Base-by-base conservation (phyloP, 768 basidiomycete genomes). In the Collybia sp. region DNA sequence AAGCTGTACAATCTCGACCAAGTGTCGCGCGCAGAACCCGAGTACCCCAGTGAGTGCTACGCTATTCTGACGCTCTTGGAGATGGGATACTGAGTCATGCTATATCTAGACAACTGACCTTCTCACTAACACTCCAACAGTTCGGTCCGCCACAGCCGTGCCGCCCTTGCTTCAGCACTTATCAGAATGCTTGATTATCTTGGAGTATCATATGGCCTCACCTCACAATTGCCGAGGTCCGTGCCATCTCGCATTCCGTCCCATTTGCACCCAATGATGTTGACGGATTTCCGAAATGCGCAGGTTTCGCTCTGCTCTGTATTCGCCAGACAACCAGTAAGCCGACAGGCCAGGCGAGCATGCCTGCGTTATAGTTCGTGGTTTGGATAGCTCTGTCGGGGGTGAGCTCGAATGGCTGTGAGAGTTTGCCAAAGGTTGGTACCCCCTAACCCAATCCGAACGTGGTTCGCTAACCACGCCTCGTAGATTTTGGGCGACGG, bases 341-440 rank as follows among this genome's bases (percentile, higher is more conserved):
- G 56, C 74, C 98, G 42, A 99, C 96, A 0, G 96, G 96, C 33
- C 96, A 0, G 96, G 96, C 33, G 96, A 99, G 66, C 88, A 96
- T 59, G 89, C 91, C 0, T 94, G 93, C 58, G 85, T 97, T 31
- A 98, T 99, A 96, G 79, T 95, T 1, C 78, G 90, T 30, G 85
- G 88, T 0, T 67, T 98, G 62, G 85, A 81, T 60, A 87, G 75
- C 60, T 83, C 76, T 32, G 64, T 64, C 12, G 80, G 76, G 35
- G 61, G 67, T 25, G 85, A 85, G 48, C 63, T 89, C 33, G 82
- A 82, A 41, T 98, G 95, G 93, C 58, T 99, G 32, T 72, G 77
- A 15, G 93, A 93, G 59, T 97, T 99, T 64, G 79, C 92, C 13
- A 83, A 83, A 68, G 89, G 89, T 88, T 34, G 18, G 70, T 60